A percentile compares a stretch with the other conserved stretches of the same genome.
These are phyloP conservation scores for Raphanus sativus DNA, from an alignment of 345 rosid genomes.

Conservation along the genomic window DNA sequence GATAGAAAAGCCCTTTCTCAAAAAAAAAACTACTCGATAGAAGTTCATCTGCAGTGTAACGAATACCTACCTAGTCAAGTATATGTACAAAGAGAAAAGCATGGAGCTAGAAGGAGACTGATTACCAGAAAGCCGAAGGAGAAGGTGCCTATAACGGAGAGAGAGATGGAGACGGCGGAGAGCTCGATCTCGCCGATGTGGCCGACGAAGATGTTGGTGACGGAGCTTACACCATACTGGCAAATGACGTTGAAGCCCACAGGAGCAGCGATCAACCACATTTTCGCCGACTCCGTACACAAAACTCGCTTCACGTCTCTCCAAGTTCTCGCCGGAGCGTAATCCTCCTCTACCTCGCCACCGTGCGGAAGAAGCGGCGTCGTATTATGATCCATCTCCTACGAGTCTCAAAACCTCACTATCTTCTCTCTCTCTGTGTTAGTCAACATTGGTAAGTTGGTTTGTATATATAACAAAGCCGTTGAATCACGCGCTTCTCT, in stretches of 20 bases:
- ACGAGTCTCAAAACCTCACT: not conserved
- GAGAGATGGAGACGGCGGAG: conserved; percentile 63
- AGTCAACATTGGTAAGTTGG: conserved; percentile 9
- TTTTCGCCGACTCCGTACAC: conserved; percentile 50
- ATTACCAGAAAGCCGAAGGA: conserved; percentile 73
- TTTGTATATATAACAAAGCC: conserved; percentile 28
- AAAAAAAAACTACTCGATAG: not conserved
- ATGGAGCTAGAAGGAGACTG: not conserved
- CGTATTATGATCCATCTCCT: conserved; percentile 52
- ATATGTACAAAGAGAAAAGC: not conserved
- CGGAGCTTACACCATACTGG: conserved; percentile 51
- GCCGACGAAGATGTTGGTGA: conserved; percentile 62
- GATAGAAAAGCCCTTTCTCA: too few relatives aligned
- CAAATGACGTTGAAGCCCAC: conserved; percentile 54
- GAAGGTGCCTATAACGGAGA: conserved; percentile 70
- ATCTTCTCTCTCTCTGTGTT: not conserved
- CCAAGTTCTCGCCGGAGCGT: conserved; percentile 46
- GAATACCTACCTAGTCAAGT: not conserved
- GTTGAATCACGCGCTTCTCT: conserved; percentile 33
- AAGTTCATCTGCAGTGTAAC: too few relatives aligned
- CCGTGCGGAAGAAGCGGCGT: conserved; percentile 44
- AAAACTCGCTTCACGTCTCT: conserved; percentile 45
- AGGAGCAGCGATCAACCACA: conserved; percentile 69
- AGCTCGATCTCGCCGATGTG: conserved; percentile 70
- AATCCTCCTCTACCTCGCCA: conserved; percentile 40